Evolutionary conservation across 306 rosid species (phyloP).

Genomic region (Fragaria vesca): DNA sequence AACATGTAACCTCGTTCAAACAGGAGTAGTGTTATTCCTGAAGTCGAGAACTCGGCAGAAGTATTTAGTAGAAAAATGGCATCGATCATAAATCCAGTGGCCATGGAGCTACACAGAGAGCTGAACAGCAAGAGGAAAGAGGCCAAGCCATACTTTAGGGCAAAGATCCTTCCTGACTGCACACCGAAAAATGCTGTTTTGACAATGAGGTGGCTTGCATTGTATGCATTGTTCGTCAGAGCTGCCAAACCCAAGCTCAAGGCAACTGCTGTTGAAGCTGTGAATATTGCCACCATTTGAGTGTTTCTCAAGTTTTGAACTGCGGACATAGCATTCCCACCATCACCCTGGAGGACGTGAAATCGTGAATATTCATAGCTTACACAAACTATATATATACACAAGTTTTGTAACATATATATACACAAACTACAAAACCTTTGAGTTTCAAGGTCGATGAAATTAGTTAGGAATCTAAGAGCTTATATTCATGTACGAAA

Average conservation of each 20-base stretch:
- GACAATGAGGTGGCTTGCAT: slow-evolving; percentile 36
- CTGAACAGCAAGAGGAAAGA: slow-evolving; percentile 49
- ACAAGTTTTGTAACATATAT: no score
- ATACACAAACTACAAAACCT: not conserved
- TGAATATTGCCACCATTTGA: slow-evolving; percentile 50
- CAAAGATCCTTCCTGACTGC: slow-evolving; percentile 19
- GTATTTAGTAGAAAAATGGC: slow-evolving; percentile 47
- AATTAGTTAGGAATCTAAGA: not conserved
- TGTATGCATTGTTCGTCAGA: slow-evolving; percentile 53
- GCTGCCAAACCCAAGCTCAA: slow-evolving; percentile 59
- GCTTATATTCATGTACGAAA: not conserved
- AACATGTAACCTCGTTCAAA: slow-evolving; percentile 55
- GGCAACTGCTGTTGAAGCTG: slow-evolving; percentile 54
- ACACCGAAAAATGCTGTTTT: slow-evolving; percentile 32
- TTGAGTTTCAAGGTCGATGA: not conserved
- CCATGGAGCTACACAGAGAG: slow-evolving; percentile 71
- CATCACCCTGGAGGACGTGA: slow-evolving; percentile 38
- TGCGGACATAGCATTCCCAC: slow-evolving; percentile 40
- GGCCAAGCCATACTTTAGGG: slow-evolving; percentile 53
- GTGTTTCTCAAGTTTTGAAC: slow-evolving; percentile 75
- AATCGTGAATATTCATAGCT: not conserved
- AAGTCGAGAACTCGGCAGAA: slow-evolving; percentile 24
- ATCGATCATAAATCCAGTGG: slow-evolving; percentile 59
- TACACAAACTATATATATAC: no score
- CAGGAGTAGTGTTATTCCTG: slow-evolving; percentile 27